phyloP scores from a whole-genome alignment of 2,329 filamentous ascomycete species.

The Paraphaeosphaeria minitans region DNA sequence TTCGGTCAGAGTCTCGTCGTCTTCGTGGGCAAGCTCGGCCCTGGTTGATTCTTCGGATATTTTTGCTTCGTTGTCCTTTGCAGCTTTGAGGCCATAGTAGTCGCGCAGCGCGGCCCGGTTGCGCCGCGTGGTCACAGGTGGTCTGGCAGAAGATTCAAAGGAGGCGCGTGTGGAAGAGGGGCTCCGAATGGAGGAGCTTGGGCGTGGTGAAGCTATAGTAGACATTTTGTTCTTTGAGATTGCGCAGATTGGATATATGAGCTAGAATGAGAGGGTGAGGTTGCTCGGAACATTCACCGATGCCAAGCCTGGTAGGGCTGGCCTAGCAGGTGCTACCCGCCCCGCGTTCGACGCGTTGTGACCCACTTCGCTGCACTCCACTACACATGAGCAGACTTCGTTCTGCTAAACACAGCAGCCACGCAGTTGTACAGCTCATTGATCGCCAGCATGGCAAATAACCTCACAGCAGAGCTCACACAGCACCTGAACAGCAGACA shows the following conservation, averaged over 20 bases:
- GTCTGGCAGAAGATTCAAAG: constrained; percentile 53
- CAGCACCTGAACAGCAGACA: constrained; percentile 62
- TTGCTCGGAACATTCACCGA: constrained; percentile 5
- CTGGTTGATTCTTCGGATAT: constrained; percentile 40
- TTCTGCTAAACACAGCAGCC: neutral
- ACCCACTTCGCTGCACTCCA: neutral
- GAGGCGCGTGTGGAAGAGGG: constrained; percentile 80
- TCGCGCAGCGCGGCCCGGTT: constrained; percentile 89
- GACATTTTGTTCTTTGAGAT: constrained; percentile 55
- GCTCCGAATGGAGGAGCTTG: constrained; percentile 64
- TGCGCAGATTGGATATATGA: neutral
- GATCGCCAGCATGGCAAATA: constrained; percentile 31
- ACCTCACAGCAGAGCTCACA: constrained; percentile 47
- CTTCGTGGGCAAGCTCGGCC: constrained; percentile 44
- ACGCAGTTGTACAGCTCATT: neutral
- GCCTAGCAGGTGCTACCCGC: constrained; percentile 23
- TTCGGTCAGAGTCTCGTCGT: constrained; percentile 67
- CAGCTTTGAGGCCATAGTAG: constrained; percentile 83
- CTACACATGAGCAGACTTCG: neutral
- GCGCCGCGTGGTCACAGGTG: constrained; percentile 57
- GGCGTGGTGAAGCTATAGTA: constrained; percentile 64
- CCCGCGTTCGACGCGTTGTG: constrained; percentile 10
- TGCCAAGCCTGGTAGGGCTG: constrained; percentile 27
- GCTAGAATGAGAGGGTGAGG: constrained; percentile 2
- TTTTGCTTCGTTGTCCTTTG: constrained; percentile 35